Base-by-base conservation (phyloP, 2,329 filamentous ascomycete species). In the Fusarium sp. region DNA sequence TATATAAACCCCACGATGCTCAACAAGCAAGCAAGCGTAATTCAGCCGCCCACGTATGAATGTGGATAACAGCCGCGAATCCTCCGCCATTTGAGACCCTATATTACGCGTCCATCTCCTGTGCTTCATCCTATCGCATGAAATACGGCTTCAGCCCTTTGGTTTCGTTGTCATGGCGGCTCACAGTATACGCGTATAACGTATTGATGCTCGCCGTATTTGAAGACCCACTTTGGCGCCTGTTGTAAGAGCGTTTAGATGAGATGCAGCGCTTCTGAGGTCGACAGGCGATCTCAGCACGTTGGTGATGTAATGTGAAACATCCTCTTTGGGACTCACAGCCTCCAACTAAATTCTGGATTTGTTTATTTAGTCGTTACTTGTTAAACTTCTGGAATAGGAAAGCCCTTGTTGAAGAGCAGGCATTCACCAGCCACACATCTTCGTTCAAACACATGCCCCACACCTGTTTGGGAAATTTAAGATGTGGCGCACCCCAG, bases 161-260 rank as follows among this genome's bases (percentile, higher is more conserved):
- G 2, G 33, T 29, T 16, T 4, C 2, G 31, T 4, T 64, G 39
- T 27, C 27, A 39, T 50, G 33, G 24, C n/a, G 33, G n/a, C 33
- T 35, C 22, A 13, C 52, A n/a, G n/a, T 29, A 64, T 64, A 64
- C 48, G 61, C 61, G 61, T 64, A 64, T 56, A 56, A 20, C 59
- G 59, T 62, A 62, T 48, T 50, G 43, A 43, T 3, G 43, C n/a
- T 20, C 2, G n/a, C 61, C 45, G 61, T 60, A 60, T 60, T 45
- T 22, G 11, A 13, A 35, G 45, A 54, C 31, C 43, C 60, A 52
- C 43, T 29, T 29, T 59, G 16, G 35, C 4, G 24, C 18, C 24
- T 20, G 20, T n/a, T 20, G 22, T 41, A 59, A 39, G 50, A 54
- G 35, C 56, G 33, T 41, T 27, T 27, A 59, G 56, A 29, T 58